These are phyloP conservation scores for Xylaria multiplex DNA, from an alignment of 2,329 filamentous ascomycete genomes.

Conservation along the genomic window DNA sequence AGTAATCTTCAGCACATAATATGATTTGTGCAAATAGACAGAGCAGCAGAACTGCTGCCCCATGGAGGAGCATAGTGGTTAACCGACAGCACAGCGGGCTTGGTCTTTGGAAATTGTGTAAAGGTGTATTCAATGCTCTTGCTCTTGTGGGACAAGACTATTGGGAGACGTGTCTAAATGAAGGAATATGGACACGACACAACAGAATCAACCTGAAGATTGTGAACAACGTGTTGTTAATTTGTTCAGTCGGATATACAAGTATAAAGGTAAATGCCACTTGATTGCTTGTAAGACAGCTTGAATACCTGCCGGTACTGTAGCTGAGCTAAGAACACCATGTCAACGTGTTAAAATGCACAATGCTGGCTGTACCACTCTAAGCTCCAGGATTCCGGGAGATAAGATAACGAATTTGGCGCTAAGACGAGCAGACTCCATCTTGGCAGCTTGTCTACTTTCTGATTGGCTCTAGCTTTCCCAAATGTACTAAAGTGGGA, in stretches of 20 bases:
- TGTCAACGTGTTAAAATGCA: constrained; percentile 46
- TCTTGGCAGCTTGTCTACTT: constrained; percentile 23
- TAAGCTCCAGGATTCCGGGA: constrained; percentile 9
- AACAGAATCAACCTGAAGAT: constrained; percentile 22
- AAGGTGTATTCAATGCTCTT: not conserved
- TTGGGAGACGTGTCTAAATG: not conserved
- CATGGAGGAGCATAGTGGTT: constrained; percentile 63
- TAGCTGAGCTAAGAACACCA: constrained; percentile 37
- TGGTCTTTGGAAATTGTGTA: not conserved
- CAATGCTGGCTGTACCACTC: constrained; percentile 32
- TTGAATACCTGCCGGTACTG: not conserved
- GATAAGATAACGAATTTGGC: constrained; percentile 46
- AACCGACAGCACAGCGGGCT: constrained; percentile 30
- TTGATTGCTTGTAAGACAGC: not conserved
- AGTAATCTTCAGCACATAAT: constrained; percentile 76
- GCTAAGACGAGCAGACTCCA: not conserved
- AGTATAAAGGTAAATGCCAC: constrained; percentile 19
- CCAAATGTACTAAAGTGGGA: constrained; percentile 19
- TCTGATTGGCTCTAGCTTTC: constrained; percentile 36
- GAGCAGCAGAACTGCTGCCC: constrained; percentile 62
- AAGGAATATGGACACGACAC: constrained; percentile 1
- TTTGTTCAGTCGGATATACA: constrained; percentile 4
- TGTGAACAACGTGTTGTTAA: constrained; percentile 34
- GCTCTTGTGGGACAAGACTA: not conserved
- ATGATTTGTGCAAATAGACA: constrained; percentile 64